Evolutionary conservation across 257 asterid genomes (phyloP).

Genomic region (Thymus quinquecostatus): DNA sequence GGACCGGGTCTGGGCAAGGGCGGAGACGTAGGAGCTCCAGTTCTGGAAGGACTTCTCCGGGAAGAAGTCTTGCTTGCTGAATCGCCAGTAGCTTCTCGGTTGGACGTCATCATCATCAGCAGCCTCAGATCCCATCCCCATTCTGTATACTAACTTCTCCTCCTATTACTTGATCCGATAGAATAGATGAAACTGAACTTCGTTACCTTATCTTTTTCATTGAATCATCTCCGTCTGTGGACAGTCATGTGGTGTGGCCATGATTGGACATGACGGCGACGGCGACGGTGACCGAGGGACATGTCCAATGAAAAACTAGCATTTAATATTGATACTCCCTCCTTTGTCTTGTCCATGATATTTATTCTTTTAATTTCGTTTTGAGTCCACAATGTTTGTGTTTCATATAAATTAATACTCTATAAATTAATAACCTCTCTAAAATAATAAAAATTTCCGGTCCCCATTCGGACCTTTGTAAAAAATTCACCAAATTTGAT

Average conservation of each 20-base stretch:
- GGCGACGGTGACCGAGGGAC: background rate
- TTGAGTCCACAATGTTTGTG: no score
- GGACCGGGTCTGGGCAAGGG: constrained; percentile 46
- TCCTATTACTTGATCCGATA: background rate
- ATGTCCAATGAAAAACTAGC: background rate
- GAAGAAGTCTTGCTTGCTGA: constrained; percentile 64
- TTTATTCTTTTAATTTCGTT: no score
- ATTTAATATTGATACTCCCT: background rate
- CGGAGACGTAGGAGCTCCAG: constrained; percentile 48
- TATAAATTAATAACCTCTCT: no score
- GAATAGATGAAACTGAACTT: no score
- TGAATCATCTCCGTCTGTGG: background rate
- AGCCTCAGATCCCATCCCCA: constrained; percentile 35
- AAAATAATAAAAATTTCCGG: no score
- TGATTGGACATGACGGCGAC: background rate
- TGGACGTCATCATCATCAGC: constrained; percentile 18
- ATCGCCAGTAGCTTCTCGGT: constrained; percentile 65
- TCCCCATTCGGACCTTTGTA: no score
- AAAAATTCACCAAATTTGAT: no score
- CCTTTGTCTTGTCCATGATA: no score
- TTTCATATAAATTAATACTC: no score
- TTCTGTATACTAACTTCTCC: background rate
- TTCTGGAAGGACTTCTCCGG: constrained; percentile 54
- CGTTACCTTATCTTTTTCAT: background rate
- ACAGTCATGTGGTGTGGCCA: background rate